A percentile compares a stretch with the other conserved stretches of the same genome.
phyloP scores from a whole-genome alignment of 78 protist species.

The Goniomonas avonlea region DNA sequence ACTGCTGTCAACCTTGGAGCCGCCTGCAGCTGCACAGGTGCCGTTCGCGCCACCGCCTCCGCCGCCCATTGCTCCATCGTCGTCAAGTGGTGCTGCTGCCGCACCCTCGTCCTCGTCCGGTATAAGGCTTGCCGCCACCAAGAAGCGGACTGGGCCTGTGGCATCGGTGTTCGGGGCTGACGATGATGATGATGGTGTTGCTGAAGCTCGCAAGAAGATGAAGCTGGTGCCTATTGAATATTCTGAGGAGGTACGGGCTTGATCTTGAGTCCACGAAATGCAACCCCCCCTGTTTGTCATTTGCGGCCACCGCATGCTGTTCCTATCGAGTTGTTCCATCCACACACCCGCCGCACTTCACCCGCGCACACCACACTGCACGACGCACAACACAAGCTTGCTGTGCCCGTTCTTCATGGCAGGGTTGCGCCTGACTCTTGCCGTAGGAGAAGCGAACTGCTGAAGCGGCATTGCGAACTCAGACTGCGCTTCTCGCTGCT shows the following conservation, averaged over 20 bases:
- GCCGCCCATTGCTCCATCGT: background rate
- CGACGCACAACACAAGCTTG: background rate
- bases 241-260: constrained; percentile 7
- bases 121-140: background rate
- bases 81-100: background rate
- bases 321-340: too few relatives aligned
- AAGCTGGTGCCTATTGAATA: background rate
- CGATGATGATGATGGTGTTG: background rate
- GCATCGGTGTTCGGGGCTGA: too few relatives aligned
- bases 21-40: background rate
- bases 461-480: too few relatives aligned
- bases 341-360: too few relatives aligned
- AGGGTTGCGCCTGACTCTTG: background rate
- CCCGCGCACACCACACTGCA: too few relatives aligned
- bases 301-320: too few relatives aligned
- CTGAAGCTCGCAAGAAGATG: constrained; percentile 21
- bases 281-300: too few relatives aligned
- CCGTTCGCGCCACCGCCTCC: background rate
- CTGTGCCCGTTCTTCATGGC: background rate
- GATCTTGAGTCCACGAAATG: too few relatives aligned
- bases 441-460: too few relatives aligned
- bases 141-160: background rate
- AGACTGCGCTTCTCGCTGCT: background rate
- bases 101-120: background rate
- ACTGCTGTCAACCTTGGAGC: too few relatives aligned